Evolutionary conservation across 179 eudicot genomes (phyloP), one percentile per base, ranked within the genome.

Genomic region (Actinidia chinensis): DNA sequence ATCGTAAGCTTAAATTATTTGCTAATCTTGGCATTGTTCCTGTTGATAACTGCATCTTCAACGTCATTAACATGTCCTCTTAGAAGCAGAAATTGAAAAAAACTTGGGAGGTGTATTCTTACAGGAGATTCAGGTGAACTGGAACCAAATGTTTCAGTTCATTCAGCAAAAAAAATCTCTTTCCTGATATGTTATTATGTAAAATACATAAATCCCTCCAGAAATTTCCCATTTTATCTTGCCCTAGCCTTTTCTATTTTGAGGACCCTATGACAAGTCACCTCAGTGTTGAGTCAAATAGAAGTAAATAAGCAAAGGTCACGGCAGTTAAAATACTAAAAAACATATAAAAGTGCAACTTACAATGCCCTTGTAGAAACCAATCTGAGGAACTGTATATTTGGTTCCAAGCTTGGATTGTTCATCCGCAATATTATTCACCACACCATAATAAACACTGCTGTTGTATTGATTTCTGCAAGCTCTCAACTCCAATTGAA

Each of bases 391-490:
- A 67, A 86, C 89, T 14, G 93, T 85, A 61, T 89, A 95, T 58
- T 88, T 89, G 5, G 95, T 89, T 69, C 98, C 98, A 58, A 95
- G 90, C 85, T 95, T 95, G 40, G 98, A 90, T 52, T 91, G 98
- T 20, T 95, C 98, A 79, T 95, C 98, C 1, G 87, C 89, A n/a
- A 93, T 91, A 74, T 87, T 93, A 78, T 95, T 95, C 74, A 91
- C 90, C 1, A 95, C 88, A n/a, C 97, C 98, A 68, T 89, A 95
- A 77, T 87, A 87, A 48, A 92, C 86, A 44, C 33, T 68, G 33
- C 98, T 97, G 83, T 95, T 91, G 79, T 95, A 95, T 83, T 95
- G 99, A 81, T 93, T 93, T 75, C 92, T 88, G 79, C 92, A 93
- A 6, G 89, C 95, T 70, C 99, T 87, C 77, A 95, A 70, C 87